Evolutionary conservation across 1,139 yeast species (phyloP), one percentile per base, ranked within the genome.

Genomic region (Chernovozyma sophiae-reginae): DNA sequence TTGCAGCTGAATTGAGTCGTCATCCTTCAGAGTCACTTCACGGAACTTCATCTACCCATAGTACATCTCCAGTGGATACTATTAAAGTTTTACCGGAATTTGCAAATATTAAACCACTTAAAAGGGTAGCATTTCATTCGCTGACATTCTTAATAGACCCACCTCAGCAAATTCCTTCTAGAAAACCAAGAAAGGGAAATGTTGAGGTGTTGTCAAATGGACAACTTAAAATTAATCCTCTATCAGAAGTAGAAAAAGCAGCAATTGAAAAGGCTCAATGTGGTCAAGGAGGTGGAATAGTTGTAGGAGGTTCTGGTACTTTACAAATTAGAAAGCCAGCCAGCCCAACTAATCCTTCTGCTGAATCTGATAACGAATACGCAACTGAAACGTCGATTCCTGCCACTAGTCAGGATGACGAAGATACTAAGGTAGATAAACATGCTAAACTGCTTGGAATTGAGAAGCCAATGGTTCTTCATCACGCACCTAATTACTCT

Each of bases 221-320:
- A 0, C 66, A 72, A 2, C 66, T 81, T 12, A 68, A 74, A 12
- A 70, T 83, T 17, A 80, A 80, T 46, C 81, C 83, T 25, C 58
- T 83, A 29, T 64, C 79, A 2, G 79, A 82, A 17, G 83, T 79
- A 35, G 89, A 81, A 38, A 73, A 69, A 46, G 63, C 42, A 19
- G 58, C 60, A 16, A 49, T 60, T 23, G 62, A 73, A 36, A 72
- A 74, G 39, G 62, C 79, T 2, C 60, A 74, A 41, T 59, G 67
- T 41, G 73, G 79, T 0, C 64, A 71, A 17, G 81, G 82, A 19
- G 79, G 82, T n/a, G 92, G 92, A 14, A 68, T 83, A 16, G 87
- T 83, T 3, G 90, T 84, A 26, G 94, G 94, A 23, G 94, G 94
- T 1, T 68, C 85, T 4, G 87, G 86, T 0, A 79, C 83, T 31